A percentile compares a stretch with the other conserved stretches of the same genome.
Conservation (phyloP, 495 filamentous ascomycete genomes). For the Penicillium simplicissimum region DNA sequence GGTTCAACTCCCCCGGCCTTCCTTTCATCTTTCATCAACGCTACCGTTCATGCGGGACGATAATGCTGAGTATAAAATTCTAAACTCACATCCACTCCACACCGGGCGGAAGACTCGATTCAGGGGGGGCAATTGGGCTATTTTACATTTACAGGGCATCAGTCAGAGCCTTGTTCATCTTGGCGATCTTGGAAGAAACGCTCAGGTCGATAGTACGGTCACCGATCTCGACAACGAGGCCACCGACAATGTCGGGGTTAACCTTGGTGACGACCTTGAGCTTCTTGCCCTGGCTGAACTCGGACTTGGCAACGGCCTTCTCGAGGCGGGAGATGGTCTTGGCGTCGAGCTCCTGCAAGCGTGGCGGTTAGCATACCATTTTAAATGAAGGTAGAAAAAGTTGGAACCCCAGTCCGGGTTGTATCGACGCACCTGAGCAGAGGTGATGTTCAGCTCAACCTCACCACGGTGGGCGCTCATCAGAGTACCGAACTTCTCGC, state of each 20-base stretch:
- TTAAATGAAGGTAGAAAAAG: neutral
- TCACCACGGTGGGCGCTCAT: slow-evolving; percentile 90
- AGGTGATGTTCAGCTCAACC: slow-evolving; percentile 87
- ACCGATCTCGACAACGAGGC: slow-evolving; percentile 93
- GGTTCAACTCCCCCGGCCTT: neutral
- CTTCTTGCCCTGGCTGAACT: slow-evolving; percentile 91
- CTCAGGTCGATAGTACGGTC: slow-evolving; percentile 97
- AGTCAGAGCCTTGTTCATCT: slow-evolving; percentile 98
- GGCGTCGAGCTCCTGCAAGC: slow-evolving; percentile 74
- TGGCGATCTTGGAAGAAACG: slow-evolving; percentile 90
- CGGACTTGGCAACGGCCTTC: slow-evolving; percentile 82
- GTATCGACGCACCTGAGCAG: slow-evolving; percentile 68
- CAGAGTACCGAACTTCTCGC: slow-evolving; percentile 81
- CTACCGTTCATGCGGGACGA: slow-evolving; percentile 35
- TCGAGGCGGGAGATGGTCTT: slow-evolving; percentile 84
- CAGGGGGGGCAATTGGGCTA: slow-evolving; percentile 21
- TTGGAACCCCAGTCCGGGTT: neutral
- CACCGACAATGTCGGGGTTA: slow-evolving; percentile 91
- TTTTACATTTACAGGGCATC: slow-evolving; percentile 83
- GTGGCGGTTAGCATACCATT: neutral
- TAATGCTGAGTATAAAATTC: slow-evolving; percentile 22
- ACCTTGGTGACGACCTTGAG: slow-evolving; percentile 94
- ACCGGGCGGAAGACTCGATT: too few species aligned
- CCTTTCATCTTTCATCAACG: slow-evolving; percentile 25
- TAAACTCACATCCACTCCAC: slow-evolving; percentile 18